Evolutionary conservation across 78 protist genomes (phyloP), one percentile per base, ranked within the genome.

Genomic region (Creolimax fragrantissima): DNA sequence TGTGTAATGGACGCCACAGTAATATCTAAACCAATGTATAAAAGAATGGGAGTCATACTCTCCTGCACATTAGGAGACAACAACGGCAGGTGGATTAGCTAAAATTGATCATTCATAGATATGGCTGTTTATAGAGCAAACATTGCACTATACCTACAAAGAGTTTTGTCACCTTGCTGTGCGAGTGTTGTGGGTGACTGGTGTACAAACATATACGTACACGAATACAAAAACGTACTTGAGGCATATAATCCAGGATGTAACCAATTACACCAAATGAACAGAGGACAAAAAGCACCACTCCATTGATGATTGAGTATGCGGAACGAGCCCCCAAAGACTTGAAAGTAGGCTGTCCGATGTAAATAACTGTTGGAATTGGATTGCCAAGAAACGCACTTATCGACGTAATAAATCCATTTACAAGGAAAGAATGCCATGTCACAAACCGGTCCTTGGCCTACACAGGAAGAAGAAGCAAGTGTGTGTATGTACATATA

Each of bases 321-420:
- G 88, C 88, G 45, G 39, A 24, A n/a, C 88, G 11, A 17, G 88
- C 88, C 11, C 88, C 88, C 45, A 84, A 24, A 84, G 11, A 24
- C 45, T 84, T 84, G 88, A 84, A 84, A 84, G 88, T 84, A 24
- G 88, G 88, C 88, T 84, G 88, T 42, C 88, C 88, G 11, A 84
- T 84, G 24, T 84, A 84, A 0, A 84, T 84, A 17, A 84, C 88
- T 11, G 88, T 84, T 24, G 88, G 88, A 32, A 84, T 24, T 24
- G 88, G 88, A 84, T 41, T 84, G 41, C 88, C 88, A 11, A 84
- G 45, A 24, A 84, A 84, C 35, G 88, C 88, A 32, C 88, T 24
- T 17, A 84, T 42, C 35, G 88, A 17, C 17, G 88, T 84, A 24
- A 84, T 42, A 24, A 84, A 11, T 24, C 88, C 88, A 32, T 84